phyloP scores from a whole-genome alignment of 352 stramenopile species.

The Salisapilia sapeloensis region DNA sequence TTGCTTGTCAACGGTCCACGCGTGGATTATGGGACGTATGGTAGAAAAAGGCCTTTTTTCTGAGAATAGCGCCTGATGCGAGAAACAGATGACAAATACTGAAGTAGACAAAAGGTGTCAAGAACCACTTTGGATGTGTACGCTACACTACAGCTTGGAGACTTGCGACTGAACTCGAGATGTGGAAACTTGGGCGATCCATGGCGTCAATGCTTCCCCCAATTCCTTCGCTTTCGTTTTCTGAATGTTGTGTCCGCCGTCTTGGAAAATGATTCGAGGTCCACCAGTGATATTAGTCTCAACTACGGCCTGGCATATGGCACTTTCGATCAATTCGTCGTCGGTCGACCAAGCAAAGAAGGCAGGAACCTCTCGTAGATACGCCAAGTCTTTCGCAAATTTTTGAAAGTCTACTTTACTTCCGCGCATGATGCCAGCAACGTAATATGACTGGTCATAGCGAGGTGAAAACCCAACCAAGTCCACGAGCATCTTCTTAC shows the following conservation, averaged over 20 bases:
- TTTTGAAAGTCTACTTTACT: constrained; percentile 23
- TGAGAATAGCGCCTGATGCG: too few relatives aligned
- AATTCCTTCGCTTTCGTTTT: constrained; percentile 37
- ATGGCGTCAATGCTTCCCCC: constrained; percentile 15
- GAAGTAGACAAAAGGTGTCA: too few relatives aligned
- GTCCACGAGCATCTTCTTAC: constrained; percentile 26
- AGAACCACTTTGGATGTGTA: too few relatives aligned
- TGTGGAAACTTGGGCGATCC: constrained; percentile 29
- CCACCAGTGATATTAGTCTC: constrained; percentile 10
- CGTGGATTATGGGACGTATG: too few relatives aligned
- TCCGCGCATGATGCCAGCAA: constrained; percentile 28
- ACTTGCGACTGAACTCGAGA: too few relatives aligned
- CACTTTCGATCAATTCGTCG: constrained; percentile 39
- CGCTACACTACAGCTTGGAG: too few relatives aligned
- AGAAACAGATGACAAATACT: too few relatives aligned
- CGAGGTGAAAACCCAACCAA: constrained; percentile 26
- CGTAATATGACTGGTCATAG: constrained; percentile 26
- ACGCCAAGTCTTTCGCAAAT: constrained; percentile 12
- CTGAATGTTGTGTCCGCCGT: constrained; percentile 56
- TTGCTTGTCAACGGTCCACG: too few relatives aligned
- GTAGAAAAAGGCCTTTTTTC: too few relatives aligned
- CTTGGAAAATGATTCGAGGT: constrained; percentile 21
- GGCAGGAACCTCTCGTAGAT: constrained; percentile 12
- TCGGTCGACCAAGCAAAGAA: constrained; percentile 40
- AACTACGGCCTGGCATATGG: constrained; percentile 24